phyloP scores from a whole-genome alignment of 129 eudicot genomes.

The Lonicera japonica region DNA sequence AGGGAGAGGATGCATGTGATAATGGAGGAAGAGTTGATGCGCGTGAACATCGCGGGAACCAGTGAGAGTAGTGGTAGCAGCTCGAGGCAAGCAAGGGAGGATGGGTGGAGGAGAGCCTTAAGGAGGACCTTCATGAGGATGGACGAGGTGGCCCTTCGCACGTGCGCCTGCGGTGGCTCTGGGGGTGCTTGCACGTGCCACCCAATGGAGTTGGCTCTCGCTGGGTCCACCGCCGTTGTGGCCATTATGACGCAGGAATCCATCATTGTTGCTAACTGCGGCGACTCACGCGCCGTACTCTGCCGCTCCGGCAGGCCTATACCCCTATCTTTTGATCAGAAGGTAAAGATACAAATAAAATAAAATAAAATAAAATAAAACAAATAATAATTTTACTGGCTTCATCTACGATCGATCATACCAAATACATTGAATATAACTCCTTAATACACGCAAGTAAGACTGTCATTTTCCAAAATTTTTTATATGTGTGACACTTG shows the following conservation, averaged over 20 bases:
- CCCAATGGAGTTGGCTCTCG: conserved; percentile 1
- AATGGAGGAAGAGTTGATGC: conserved; percentile 39
- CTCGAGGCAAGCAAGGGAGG: not conserved
- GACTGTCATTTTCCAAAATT: too few relatives aligned
- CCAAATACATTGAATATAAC: too few relatives aligned
- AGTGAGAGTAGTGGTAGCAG: not conserved
- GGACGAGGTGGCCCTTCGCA: conserved; percentile 30
- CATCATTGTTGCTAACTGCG: conserved; percentile 41
- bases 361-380: too few relatives aligned
- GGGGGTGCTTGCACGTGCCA: conserved; percentile 21
- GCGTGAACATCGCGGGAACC: conserved; percentile 10
- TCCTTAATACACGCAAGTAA: too few relatives aligned
- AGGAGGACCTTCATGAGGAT: conserved; percentile 22
- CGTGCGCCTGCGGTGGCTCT: conserved; percentile 25
- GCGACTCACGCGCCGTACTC: conserved; percentile 50
- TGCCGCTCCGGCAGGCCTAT: conserved; percentile 28
- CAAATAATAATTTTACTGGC: too few relatives aligned
- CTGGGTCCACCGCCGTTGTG: conserved; percentile 50
- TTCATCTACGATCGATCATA: too few relatives aligned
- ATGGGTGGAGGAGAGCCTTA: conserved; percentile 29
- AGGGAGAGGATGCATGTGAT: conserved; percentile 36
- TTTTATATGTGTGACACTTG: too few relatives aligned
- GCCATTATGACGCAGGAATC: conserved; percentile 20
- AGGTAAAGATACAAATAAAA: conserved; percentile 23
- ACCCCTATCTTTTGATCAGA: conserved; percentile 43